These are phyloP conservation scores for Coprinopsis marcescibilis DNA, from an alignment of 768 basidiomycete species.

Conservation along the genomic window DNA sequence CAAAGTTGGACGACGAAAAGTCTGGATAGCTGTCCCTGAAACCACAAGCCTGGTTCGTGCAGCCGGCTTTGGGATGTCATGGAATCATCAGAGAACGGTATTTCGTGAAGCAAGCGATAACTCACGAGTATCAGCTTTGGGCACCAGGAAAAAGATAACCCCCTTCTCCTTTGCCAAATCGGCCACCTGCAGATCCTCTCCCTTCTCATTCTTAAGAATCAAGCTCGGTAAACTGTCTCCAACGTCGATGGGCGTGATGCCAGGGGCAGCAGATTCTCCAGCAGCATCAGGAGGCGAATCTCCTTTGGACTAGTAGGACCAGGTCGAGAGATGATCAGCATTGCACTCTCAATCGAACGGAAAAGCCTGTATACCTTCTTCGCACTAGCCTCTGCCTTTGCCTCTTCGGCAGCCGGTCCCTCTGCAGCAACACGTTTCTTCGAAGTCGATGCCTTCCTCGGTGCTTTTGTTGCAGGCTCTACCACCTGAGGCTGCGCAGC, in stretches of 20 bases:
- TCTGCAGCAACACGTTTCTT: conserved; percentile 41
- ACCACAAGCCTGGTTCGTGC: conserved; percentile 89
- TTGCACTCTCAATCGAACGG: not conserved
- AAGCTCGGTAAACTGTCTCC: conserved; percentile 74
- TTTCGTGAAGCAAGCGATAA: too few species aligned
- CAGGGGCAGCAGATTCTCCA: conserved; percentile 19
- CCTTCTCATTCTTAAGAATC: conserved; percentile 80
- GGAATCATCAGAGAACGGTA: not conserved
- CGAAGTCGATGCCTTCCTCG: conserved; percentile 23
- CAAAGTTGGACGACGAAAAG: conserved; percentile 62
- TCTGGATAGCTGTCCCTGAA: conserved; percentile 82
- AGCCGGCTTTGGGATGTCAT: conserved; percentile 49
- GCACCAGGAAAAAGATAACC: conserved; percentile 76
- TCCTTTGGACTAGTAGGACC: conserved; percentile 27
- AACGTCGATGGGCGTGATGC: conserved; percentile 46
- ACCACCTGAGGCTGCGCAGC: conserved; percentile 42
- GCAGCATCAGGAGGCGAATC: conserved; percentile 19
- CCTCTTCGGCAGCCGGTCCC: conserved; percentile 23
- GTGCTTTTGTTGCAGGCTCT: conserved; percentile 22
- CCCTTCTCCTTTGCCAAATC: conserved; percentile 64
- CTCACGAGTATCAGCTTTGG: conserved; percentile 82
- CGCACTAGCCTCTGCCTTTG: conserved; percentile 27
- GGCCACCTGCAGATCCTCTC: conserved; percentile 66
- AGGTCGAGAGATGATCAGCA: not conserved
- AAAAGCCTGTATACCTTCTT: conserved; percentile 41